Evolutionary conservation across 371 early-diverging fungal genomes (phyloP), one percentile per base, ranked within the genome.

Genomic region (Funneliformis caledonium): DNA sequence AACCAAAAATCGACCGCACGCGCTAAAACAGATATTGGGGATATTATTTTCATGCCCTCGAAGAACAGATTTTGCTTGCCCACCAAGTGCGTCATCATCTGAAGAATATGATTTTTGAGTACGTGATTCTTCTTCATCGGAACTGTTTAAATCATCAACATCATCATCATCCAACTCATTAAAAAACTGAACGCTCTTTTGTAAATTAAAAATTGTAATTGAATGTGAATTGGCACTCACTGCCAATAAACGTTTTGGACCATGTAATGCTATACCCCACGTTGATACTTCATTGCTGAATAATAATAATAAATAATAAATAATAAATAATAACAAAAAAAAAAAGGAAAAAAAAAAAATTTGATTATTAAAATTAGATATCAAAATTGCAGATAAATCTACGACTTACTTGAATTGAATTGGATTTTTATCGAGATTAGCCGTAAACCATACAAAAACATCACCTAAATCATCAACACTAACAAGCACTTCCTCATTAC

Each of bases 251-350:
- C 89, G 88, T 64, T 81, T 82, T 19, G 85, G 84, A 14, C 85
- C 85, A 82, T 91, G 89, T 22, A 90, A 82, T 6, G 92, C 91
- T 50, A 92, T 84, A 5, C 92, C 91, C 93, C 93, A 93, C 0
- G 92, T 89, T 0, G 91, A 86, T 0, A 80, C 84, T 9, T 84
- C 82, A 74, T 85, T 83, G 26, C 83, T 70, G 10, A 22, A 43
- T 12, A 56, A 60, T 33, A 61, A 19, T 4, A 43, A 47, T 45
- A 16, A 19, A 22, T 31, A 70, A 19, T 60, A 26, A 62, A n/a
- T 26, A 26, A 26, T 26, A 26, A 26, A 26, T 26, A 26, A 26
- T 26, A 26, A 26, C 26, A 26, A 26, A 26, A 26, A 26, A 26
- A 26, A 26, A 26, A 26, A 26, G 26, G 26, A 26, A 26, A 26